Conservation (phyloP, 805 yeast species). For the Lachancea cidri region DNA sequence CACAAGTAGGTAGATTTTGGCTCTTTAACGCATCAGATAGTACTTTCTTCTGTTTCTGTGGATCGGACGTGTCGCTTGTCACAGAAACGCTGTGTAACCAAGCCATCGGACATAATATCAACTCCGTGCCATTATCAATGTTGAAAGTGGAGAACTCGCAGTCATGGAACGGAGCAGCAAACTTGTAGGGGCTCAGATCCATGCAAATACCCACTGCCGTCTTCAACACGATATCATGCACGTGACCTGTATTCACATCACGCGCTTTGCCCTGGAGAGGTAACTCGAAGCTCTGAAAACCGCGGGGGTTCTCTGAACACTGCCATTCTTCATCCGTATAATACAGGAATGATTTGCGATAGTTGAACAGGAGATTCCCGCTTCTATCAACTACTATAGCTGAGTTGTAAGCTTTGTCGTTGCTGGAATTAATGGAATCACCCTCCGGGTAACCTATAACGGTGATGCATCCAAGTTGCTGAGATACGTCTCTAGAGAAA, state of each 20-base stretch:
- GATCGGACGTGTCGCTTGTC: constrained; percentile 18
- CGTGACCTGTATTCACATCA: constrained; percentile 9
- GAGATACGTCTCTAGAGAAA: constrained; percentile 55
- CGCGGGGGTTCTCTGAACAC: constrained; percentile 58
- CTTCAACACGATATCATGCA: constrained; percentile 30
- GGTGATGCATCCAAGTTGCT: constrained; percentile 52
- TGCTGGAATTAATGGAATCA: constrained; percentile 5
- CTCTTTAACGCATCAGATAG: constrained; percentile 11
- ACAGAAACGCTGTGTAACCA: constrained; percentile 62
- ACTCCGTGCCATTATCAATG: constrained; percentile 40
- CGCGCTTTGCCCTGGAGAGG: constrained; percentile 23
- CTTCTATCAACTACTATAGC: constrained; percentile 56
- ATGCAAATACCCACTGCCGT: constrained; percentile 82
- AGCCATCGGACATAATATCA: constrained; percentile 78
- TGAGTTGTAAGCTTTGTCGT: constrained; percentile 53
- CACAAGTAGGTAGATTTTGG: constrained; percentile 18
- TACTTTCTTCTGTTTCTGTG: constrained; percentile 7
- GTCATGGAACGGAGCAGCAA: constrained; percentile 68
- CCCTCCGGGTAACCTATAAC: constrained; percentile 80
- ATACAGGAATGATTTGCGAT: constrained; percentile 72
- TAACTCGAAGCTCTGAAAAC: constrained; percentile 50
- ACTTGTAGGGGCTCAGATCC: constrained; percentile 87
- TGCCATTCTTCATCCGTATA: constrained; percentile 82
- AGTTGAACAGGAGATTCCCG: constrained; percentile 59
- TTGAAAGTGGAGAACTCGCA: constrained; percentile 67